Conservation (phyloP, 2,329 filamentous ascomycete species). For the Claviceps maximensis region DNA sequence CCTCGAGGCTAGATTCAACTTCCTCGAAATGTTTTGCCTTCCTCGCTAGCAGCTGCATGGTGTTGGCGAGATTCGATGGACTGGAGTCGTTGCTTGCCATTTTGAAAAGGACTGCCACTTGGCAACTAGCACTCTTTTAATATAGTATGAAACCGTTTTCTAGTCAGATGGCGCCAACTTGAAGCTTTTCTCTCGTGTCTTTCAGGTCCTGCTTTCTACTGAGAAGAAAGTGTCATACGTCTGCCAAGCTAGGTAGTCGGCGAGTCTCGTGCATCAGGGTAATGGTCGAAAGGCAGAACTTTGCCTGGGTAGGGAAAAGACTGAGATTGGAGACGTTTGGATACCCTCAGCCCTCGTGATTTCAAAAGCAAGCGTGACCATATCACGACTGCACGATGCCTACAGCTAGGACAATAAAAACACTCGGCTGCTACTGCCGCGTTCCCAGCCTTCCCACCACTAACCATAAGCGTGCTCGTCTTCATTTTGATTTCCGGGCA, state of each 20-base stretch:
- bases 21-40: constrained; percentile 34
- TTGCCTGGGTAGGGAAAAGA: neutral
- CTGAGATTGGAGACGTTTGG: neutral
- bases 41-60: constrained; percentile 38
- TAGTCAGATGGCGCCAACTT: neutral
- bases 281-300: neutral
- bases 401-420: neutral
- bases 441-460: neutral
- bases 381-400: constrained; percentile 1
- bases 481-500: neutral
- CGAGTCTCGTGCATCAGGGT: constrained; percentile 2
- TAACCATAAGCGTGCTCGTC: neutral
- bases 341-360: constrained; percentile 2
- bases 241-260: neutral
- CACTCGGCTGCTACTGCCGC: neutral
- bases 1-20: constrained; percentile 33
- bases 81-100: constrained; percentile 15
- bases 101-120: constrained; percentile 2
- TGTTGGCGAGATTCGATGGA: constrained; percentile 19
- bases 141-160: neutral
- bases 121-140: neutral
- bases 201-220: neutral
- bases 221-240: neutral
- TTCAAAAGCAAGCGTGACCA: constrained; percentile 4
- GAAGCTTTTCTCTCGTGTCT: neutral